These are phyloP conservation scores for Aphanoascus verrucosus DNA, from an alignment of 2,329 filamentous ascomycete genomes.

Conservation along the genomic window DNA sequence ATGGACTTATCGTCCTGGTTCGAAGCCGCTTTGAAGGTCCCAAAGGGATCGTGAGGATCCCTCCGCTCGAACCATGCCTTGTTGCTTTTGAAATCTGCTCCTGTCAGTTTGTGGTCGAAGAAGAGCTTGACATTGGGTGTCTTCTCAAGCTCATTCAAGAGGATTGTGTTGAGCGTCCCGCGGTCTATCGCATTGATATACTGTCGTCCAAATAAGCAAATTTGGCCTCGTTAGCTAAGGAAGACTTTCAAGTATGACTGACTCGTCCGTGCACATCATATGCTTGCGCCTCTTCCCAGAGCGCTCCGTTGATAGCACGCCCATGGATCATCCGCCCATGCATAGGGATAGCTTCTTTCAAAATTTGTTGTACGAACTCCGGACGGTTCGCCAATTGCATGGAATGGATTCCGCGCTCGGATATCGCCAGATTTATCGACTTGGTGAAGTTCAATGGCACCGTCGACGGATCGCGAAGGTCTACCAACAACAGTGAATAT, in stretches of 20 bases:
- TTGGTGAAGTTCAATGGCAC: constrained; percentile 89
- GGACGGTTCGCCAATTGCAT: constrained; percentile 59
- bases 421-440: constrained; percentile 95
- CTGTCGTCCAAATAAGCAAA: constrained; percentile 35
- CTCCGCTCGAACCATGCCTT: constrained; percentile 76
- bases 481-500: constrained; percentile 38
- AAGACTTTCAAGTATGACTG: constrained; percentile 24
- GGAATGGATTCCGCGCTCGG: constrained; percentile 84
- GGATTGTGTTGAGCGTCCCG: constrained; percentile 65
- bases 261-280: constrained; percentile 86
- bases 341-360: constrained; percentile 80
- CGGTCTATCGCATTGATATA: constrained; percentile 79
- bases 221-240: background rate
- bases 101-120: constrained; percentile 88
- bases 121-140: constrained; percentile 83
- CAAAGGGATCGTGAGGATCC: constrained; percentile 24
- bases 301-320: constrained; percentile 48
- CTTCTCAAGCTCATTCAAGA: constrained; percentile 72
- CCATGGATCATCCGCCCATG: constrained; percentile 93
- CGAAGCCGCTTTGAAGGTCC: constrained; percentile 26
- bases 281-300: constrained; percentile 70
- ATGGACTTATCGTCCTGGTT: constrained; percentile 17
- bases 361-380: constrained; percentile 60
- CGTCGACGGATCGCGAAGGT: constrained; percentile 73
- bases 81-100: constrained; percentile 68